phyloP scores from a whole-genome alignment of 2,329 filamentous ascomycete species.

The Talaromyces marneffei region DNA sequence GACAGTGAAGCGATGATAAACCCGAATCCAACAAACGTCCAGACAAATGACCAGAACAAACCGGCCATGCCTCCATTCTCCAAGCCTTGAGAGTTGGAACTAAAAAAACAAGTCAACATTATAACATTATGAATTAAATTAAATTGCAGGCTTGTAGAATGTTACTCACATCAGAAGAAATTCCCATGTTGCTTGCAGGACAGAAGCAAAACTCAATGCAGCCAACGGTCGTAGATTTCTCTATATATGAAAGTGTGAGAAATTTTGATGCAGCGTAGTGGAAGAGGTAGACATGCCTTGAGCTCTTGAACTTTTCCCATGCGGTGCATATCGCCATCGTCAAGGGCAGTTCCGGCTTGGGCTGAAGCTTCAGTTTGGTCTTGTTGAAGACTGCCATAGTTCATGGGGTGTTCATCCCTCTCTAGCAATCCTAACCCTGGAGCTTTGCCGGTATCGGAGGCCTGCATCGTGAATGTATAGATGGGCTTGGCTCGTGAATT shows the following conservation, averaged over 20 bases:
- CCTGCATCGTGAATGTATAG: neutral
- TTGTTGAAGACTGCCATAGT: neutral
- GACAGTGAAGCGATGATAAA: slow-evolving; percentile 55
- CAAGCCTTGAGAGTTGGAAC: slow-evolving; percentile 4
- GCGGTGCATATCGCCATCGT: slow-evolving; percentile 23
- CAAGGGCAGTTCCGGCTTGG: neutral
- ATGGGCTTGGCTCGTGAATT: neutral
- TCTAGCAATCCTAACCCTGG: neutral
- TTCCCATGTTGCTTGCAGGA: slow-evolving; percentile 34
- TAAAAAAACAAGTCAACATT: neutral
- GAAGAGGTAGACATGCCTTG: slow-evolving; percentile 13
- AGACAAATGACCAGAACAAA: slow-evolving; percentile 29
- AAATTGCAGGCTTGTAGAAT: slow-evolving; percentile 17
- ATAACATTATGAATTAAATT: no score
- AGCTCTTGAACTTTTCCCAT: slow-evolving; percentile 29
- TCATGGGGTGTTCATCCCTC: neutral
- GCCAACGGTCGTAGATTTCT: slow-evolving; percentile 30
- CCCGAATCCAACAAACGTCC: slow-evolving; percentile 60
- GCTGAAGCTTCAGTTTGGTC: neutral
- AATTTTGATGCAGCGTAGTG: slow-evolving; percentile 13
- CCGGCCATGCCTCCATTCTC: slow-evolving; percentile 19
- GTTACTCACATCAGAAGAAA: slow-evolving; percentile 28
- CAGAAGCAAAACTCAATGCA: slow-evolving; percentile 30
- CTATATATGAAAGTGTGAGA: slow-evolving; percentile 15
- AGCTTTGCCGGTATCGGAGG: neutral